Conservation (phyloP, 306 rosid species). For the Cucurbita argyrosperma region DNA sequence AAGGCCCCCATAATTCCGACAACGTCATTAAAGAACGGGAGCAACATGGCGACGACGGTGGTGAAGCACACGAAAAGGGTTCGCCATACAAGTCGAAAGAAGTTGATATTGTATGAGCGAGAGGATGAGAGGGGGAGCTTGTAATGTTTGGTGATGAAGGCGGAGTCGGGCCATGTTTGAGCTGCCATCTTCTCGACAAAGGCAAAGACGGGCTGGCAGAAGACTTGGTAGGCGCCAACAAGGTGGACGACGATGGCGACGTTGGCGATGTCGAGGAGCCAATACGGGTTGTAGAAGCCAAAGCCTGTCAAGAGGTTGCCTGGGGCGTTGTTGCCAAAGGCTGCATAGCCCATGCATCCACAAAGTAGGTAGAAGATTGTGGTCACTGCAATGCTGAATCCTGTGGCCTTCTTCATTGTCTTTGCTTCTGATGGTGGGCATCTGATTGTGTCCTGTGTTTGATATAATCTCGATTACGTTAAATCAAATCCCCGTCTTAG, state of each 20-base stretch:
- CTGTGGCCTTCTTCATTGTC: slow-evolving; percentile 39
- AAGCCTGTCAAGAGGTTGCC: slow-evolving; percentile 68
- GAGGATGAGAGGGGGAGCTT: slow-evolving; percentile 10
- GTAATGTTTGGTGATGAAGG: slow-evolving; percentile 25
- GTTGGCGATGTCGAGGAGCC: slow-evolving; percentile 67
- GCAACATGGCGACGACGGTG: slow-evolving; percentile 14
- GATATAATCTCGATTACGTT: background rate
- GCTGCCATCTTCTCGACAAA: background rate
- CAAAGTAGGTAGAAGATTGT: slow-evolving; percentile 57
- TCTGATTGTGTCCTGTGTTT: background rate
- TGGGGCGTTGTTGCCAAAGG: slow-evolving; percentile 56
- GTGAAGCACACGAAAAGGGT: slow-evolving; percentile 21
- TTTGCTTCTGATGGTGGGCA: slow-evolving; percentile 8
- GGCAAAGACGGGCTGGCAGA: background rate
- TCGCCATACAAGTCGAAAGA: slow-evolving; percentile 32
- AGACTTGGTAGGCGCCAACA: slow-evolving; percentile 74
- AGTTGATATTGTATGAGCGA: slow-evolving; percentile 25
- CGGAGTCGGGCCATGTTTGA: slow-evolving; percentile 23
- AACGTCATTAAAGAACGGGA: slow-evolving; percentile 56
- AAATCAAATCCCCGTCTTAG: too few relatives aligned
- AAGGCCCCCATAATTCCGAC: slow-evolving; percentile 42
- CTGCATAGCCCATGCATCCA: slow-evolving; percentile 67
- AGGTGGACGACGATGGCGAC: slow-evolving; percentile 63
- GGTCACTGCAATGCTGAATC: slow-evolving; percentile 28
- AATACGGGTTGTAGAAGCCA: slow-evolving; percentile 24